Conservation (phyloP, 306 rosid species). For the Hylodesmum podocarpum region DNA sequence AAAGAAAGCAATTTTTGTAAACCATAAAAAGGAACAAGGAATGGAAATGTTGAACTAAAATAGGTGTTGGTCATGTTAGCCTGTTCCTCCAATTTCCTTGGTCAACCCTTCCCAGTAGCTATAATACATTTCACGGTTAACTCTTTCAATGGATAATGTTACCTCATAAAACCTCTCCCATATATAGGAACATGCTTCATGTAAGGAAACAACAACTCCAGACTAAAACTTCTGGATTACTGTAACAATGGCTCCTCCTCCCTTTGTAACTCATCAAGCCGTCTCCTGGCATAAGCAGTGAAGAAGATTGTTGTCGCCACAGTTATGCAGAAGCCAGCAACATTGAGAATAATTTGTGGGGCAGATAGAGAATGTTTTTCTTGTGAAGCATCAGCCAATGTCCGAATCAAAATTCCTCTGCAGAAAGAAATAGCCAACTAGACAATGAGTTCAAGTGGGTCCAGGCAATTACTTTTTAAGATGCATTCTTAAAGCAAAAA, state of each 20-base stretch:
- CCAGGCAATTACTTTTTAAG: no score
- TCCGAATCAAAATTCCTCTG: constrained; percentile 84
- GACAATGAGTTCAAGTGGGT: constrained; percentile 13
- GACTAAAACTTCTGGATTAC: constrained; percentile 39
- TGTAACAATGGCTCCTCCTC: constrained; percentile 63
- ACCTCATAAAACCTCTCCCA: constrained; percentile 44
- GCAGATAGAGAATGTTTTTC: constrained; percentile 70
- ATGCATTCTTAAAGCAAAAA: constrained; percentile 22
- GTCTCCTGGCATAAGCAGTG: constrained; percentile 69
- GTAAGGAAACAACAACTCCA: constrained; percentile 20
- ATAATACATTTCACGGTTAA: constrained; percentile 39
- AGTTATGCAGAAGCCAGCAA: constrained; percentile 65
- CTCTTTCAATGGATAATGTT: constrained; percentile 48
- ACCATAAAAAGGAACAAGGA: background rate
- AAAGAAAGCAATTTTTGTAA: background rate
- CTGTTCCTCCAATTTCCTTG: constrained; percentile 24
- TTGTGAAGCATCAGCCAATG: constrained; percentile 84
- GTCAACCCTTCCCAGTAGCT: constrained; percentile 29
- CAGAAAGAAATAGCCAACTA: constrained; percentile 22
- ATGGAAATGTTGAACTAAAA: constrained; percentile 12
- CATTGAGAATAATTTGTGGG: constrained; percentile 71
- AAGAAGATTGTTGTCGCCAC: constrained; percentile 66
- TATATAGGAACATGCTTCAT: constrained; percentile 22
- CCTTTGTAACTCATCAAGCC: constrained; percentile 62
- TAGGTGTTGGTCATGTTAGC: constrained; percentile 48